Base-by-base conservation (phyloP, 2,329 filamentous ascomycete genomes). In the Sphaerulina populicola region DNA sequence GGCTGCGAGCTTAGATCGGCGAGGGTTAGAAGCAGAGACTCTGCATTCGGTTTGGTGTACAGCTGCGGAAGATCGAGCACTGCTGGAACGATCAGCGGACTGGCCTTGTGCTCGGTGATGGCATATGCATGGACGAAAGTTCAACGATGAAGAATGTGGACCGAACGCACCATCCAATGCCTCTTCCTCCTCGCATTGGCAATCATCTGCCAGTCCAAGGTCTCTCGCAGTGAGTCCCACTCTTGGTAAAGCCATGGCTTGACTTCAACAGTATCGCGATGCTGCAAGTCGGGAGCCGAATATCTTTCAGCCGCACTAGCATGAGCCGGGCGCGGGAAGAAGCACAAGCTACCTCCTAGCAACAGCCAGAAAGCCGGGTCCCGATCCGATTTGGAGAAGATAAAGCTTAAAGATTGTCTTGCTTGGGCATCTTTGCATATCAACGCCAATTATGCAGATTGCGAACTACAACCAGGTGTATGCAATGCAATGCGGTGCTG, bases 51-150 rank as follows among this genome's bases (percentile, higher is more conserved):
- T 63, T 80, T 84, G 61, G 84, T 79, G 77, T 89, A 88, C 56
- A 91, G 76, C 63, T 89, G 86, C n/a, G 89, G 88, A 23, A 95
- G 79, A 64, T 91, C 86, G 52, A 84, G 72, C 52, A 82, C 81
- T 83, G 62, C 44, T 23, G 3, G 31, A 27, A 18, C 46, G 44
- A 43, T 51, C 48, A 47, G 44, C 45, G 44, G 38, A 41, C 12
- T 5, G 8, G 10, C 31, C 31, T 40, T 39, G n/a, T 38, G 31
- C 40, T 39, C 21, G 6, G 23, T 27, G 23, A 27, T 7, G 23
- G 18, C 4, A 18, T 18, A 27, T 15, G 15, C 39, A 7, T 3
- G 9, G 29, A 18, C 39, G 15, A 18, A 23, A 27, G 15, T 11
- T 35, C 31, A 10, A 35, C 8, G 12, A n/a, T 35, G 10, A 35